phyloP scores from a whole-genome alignment of 306 rosid genomes.

The Macrotyloma uniflorum region DNA sequence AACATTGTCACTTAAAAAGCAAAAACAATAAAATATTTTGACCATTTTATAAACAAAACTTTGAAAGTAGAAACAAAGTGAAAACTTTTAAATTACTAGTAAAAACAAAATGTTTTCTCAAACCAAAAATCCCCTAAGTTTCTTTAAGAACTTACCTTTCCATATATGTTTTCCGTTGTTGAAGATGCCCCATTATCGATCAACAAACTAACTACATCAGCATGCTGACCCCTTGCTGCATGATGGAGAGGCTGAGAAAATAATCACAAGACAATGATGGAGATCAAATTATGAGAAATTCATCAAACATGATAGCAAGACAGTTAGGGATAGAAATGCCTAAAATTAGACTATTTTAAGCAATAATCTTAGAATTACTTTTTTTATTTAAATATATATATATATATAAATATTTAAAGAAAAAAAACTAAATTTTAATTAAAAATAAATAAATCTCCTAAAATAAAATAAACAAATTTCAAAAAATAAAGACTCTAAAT shows the following conservation, averaged over 20 bases:
- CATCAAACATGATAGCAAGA: not conserved
- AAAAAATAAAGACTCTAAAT: too few relatives aligned
- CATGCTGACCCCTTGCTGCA: constrained; percentile 94
- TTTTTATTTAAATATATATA: too few relatives aligned
- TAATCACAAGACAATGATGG: constrained; percentile 28
- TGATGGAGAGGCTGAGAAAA: constrained; percentile 90
- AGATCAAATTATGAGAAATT: constrained; percentile 7
- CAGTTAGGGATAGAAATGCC: not conserved
- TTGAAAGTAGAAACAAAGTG: not conserved
- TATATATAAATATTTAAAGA: too few relatives aligned
- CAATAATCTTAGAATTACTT: too few relatives aligned
- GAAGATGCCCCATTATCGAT: constrained; percentile 72
- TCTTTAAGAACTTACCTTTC: constrained; percentile 58
- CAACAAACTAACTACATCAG: constrained; percentile 59
- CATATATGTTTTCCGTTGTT: constrained; percentile 62
- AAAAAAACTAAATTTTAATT: too few relatives aligned
- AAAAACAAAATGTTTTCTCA: not conserved
- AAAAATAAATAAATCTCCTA: too few relatives aligned
- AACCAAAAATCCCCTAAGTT: not conserved
- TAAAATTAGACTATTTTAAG: too few relatives aligned
- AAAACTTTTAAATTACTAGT: not conserved
- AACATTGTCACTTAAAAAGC: not conserved
- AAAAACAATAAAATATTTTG: not conserved
- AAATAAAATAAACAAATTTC: too few relatives aligned
- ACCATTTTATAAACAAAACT: not conserved